Conservation (phyloP, 2,329 filamentous ascomycete species). For the Akanthomyces dipterigenus region DNA sequence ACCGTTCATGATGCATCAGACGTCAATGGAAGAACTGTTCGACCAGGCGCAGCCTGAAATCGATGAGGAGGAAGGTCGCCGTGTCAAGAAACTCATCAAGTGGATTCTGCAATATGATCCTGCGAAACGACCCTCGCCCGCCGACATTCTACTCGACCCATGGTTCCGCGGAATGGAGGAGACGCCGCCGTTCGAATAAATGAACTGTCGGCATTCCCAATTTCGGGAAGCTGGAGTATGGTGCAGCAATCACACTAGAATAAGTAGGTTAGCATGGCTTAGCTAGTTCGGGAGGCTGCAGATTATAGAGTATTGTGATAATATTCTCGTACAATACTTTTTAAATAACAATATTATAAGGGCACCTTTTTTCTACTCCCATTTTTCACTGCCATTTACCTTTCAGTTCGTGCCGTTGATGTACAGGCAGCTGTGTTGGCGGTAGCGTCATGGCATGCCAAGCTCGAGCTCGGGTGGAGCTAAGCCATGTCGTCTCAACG, state of each 20-base stretch:
- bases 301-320: too few species aligned
- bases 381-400: too few species aligned
- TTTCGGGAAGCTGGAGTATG: too few species aligned
- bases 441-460: not conserved
- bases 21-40: conserved; percentile 22
- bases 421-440: not conserved
- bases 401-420: too few species aligned
- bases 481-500: not conserved
- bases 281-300: too few species aligned
- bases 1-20: conserved; percentile 19
- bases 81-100: conserved; percentile 24
- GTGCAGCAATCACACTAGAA: too few species aligned
- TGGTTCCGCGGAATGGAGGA: conserved; percentile 19
- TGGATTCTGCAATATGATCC: conserved; percentile 27
- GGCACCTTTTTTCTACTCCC: too few species aligned
- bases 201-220: too few species aligned
- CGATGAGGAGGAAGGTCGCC: conserved; percentile 19
- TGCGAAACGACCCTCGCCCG: conserved; percentile 21
- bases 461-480: not conserved
- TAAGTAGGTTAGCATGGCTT: too few species aligned
- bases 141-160: conserved; percentile 23
- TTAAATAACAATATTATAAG: too few species aligned
- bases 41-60: conserved; percentile 19
- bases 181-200: too few species aligned
- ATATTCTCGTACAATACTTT: too few species aligned